Conservation (phyloP, 192 early-diverging fungal genomes). For the Jimgerdemannia lactiflua region DNA sequence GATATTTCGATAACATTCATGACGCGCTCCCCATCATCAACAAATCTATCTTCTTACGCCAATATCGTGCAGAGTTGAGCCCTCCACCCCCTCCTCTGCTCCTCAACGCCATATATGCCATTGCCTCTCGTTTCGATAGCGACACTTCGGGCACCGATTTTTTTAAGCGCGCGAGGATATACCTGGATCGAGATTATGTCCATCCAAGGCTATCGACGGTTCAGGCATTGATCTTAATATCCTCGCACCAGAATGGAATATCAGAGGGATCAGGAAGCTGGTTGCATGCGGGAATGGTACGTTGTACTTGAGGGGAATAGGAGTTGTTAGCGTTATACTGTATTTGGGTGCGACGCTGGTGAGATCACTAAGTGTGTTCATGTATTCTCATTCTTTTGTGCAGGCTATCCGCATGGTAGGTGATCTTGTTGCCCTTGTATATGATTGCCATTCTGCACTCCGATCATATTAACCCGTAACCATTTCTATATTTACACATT, state of each 20-base stretch:
- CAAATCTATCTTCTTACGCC: not conserved
- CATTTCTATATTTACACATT: not conserved
- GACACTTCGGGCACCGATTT: slow-evolving; percentile 18
- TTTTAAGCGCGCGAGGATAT: slow-evolving; percentile 45
- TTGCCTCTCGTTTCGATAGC: slow-evolving; percentile 36
- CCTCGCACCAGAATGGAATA: not conserved
- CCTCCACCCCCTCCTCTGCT: slow-evolving; percentile 40
- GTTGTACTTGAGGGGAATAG: not conserved
- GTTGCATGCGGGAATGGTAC: not conserved
- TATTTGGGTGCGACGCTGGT: no score
- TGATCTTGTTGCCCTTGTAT: not conserved
- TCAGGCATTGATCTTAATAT: slow-evolving; percentile 23
- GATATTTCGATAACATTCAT: not conserved
- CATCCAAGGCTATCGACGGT: slow-evolving; percentile 26
- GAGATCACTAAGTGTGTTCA: not conserved
- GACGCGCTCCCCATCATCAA: not conserved
- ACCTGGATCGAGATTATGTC: slow-evolving; percentile 43
- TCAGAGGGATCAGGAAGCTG: not conserved
- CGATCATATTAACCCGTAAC: not conserved
- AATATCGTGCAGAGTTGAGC: not conserved
- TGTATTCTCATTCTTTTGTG: not conserved
- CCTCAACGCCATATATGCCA: slow-evolving; percentile 57
- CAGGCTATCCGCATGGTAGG: not conserved
- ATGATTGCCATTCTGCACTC: no score
- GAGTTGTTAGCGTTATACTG: no score